Conservation (phyloP, 495 filamentous ascomycete genomes). For the Trypethelium eluteriae region DNA sequence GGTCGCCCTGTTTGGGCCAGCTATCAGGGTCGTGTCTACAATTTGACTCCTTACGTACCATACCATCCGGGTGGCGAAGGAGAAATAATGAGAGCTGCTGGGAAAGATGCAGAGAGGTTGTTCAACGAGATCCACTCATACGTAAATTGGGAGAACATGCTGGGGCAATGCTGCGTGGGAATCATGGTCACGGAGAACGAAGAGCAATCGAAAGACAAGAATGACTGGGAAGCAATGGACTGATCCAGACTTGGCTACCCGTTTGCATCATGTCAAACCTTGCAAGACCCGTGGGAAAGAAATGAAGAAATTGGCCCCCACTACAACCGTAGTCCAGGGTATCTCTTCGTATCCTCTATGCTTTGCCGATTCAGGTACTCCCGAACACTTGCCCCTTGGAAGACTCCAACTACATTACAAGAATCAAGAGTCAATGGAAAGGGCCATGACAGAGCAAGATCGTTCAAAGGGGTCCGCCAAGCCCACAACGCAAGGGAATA, state of each 20-base stretch:
- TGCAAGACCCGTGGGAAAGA: not conserved
- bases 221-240: constrained; percentile 10
- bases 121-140: constrained; percentile 93
- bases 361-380: too few relatives aligned
- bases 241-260: not conserved
- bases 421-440: too few relatives aligned
- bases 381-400: too few relatives aligned
- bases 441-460: too few relatives aligned
- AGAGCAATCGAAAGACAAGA: constrained; percentile 16
- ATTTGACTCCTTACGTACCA: constrained; percentile 78
- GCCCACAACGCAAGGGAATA: too few relatives aligned
- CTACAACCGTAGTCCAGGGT: not conserved
- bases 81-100: constrained; percentile 74
- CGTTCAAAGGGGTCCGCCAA: too few relatives aligned
- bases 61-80: constrained; percentile 90
- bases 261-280: not conserved
- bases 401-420: too few relatives aligned
- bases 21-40: constrained; percentile 82
- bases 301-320: not conserved
- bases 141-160: constrained; percentile 95
- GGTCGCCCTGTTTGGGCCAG: constrained; percentile 83
- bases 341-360: not conserved
- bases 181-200: constrained; percentile 76
- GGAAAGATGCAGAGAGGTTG: constrained; percentile 65
- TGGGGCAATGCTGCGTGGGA: constrained; percentile 77